Evolutionary conservation across 2,329 filamentous ascomycete genomes (phyloP).

Genomic region (Aspergillus phoenicis): DNA sequence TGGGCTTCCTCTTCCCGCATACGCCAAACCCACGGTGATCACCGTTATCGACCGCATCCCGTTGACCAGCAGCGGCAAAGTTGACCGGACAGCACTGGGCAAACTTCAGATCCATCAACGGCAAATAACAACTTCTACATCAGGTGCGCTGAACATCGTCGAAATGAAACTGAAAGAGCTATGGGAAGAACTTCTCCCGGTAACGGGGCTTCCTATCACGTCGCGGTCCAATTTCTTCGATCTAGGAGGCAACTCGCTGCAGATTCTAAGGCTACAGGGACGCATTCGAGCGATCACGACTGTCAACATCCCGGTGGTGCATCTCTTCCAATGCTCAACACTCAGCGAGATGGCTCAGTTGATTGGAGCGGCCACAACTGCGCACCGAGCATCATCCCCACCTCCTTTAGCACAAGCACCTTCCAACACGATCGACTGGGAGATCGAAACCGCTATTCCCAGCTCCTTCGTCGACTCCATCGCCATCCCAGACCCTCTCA

Average conservation of each 20-base stretch:
- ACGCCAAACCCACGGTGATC: neutral
- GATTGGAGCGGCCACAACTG: neutral
- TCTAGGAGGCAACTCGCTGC: slow-evolving; percentile 34
- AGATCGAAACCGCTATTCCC: neutral
- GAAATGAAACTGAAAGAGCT: slow-evolving; percentile 1
- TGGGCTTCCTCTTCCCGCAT: neutral
- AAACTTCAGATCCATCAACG: too few relatives aligned
- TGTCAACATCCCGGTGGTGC: neutral
- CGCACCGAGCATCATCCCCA: too few relatives aligned
- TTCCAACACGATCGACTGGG: neutral
- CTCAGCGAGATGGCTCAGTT: neutral
- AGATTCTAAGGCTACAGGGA: slow-evolving; percentile 32
- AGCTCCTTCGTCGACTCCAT: neutral
- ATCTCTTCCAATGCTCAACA: neutral
- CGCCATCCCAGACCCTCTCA: too few relatives aligned
- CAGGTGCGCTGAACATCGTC: too few relatives aligned
- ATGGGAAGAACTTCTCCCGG: neutral
- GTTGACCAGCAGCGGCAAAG: neutral
- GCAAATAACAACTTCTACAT: too few relatives aligned
- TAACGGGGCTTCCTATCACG: neutral
- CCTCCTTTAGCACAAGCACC: too few relatives aligned
- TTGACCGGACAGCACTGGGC: neutral
- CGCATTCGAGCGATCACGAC: neutral
- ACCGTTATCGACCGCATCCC: neutral
- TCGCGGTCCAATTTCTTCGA: slow-evolving; percentile 24